phyloP scores from a whole-genome alignment of 352 stramenopile genomes.

The Globisporangium splendens region DNA sequence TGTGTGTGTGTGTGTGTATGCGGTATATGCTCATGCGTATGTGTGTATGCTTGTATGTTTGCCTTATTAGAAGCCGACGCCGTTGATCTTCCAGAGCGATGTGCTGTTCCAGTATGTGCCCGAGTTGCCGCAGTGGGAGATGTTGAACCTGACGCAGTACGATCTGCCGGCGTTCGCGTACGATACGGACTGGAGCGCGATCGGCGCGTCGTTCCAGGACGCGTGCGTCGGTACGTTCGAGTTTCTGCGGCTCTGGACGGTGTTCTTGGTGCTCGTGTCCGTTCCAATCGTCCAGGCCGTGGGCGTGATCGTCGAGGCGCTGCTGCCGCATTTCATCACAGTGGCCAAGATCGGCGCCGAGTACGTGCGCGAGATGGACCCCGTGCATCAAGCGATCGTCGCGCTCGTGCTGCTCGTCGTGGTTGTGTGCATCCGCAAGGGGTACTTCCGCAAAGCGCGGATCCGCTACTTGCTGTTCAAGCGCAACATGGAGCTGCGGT shows the following conservation, averaged over 20 bases:
- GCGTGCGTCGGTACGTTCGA: conserved; percentile 55
- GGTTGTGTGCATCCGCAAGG: conserved; percentile 51
- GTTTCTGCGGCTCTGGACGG: conserved; percentile 52
- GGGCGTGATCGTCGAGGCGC: conserved; percentile 37
- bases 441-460: conserved; percentile 59
- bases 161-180: conserved; percentile 40
- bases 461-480: conserved; percentile 50
- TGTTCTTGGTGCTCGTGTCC: conserved; percentile 43
- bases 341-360: conserved; percentile 30
- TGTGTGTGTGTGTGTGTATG: neutral
- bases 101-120: conserved; percentile 18
- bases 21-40: neutral
- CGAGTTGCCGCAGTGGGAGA: conserved; percentile 8
- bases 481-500: conserved; percentile 47
- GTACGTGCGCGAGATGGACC: conserved; percentile 55
- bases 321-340: conserved; percentile 65
- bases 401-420: conserved; percentile 25
- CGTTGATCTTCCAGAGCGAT: neutral
- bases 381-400: conserved; percentile 46
- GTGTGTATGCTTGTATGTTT: neutral
- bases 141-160: conserved; percentile 25
- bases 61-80: neutral
- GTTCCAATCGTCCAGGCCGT: conserved; percentile 47
- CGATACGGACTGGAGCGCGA: conserved; percentile 59
- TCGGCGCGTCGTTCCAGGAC: conserved; percentile 51